Base-by-base conservation (phyloP, 345 rosid species). In the Anacardium occidentale region DNA sequence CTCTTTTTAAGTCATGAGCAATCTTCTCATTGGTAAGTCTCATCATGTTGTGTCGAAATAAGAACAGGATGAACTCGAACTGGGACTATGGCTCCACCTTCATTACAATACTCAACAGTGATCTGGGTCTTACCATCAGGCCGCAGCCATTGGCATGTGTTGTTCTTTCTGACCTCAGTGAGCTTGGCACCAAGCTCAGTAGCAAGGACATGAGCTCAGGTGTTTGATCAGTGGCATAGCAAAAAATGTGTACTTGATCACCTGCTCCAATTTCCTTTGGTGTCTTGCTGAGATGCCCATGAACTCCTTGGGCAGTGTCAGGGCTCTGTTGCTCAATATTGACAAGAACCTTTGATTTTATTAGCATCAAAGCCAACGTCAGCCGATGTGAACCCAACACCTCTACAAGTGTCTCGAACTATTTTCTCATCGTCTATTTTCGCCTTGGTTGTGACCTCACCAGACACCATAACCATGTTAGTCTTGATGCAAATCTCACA, bases 231-330 rank as follows among this genome's bases (percentile, higher is more conserved):
- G 94, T 83, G n/a, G 94, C 95, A 63, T 90, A 90, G 3, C 96
- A 93, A 53, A 90, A 90, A 92, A 90, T 90, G 74, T 89, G 94
- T 5, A 91, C 94, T 51, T 89, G 92, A 66, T 90, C 96, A 69
- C 96, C 96, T 70, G 96, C 96, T 34, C 96, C 96, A 54, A 90
- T 90, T n/a, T 90, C 93, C 77, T 90, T 93, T 21, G 96, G 93
- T 72, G 85, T 88, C 72, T 90, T 90, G 67, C 87, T 81, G 50
- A 91, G 84, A 69, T 87, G 96, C 5, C 96, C 96, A 40, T 91
- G 96, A 69, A 91, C 91, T 62, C 96, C 96, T 65, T 87, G 96
- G 29, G 96, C 93, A 78, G 87, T 88, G 60, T 90, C 96, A 47
- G 95, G 91, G 56, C 94, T 89, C 81, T 89, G 94, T 73, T 83